phyloP scores from a whole-genome alignment of 2,329 filamentous ascomycete species.

The Madurella mycetomatis region DNA sequence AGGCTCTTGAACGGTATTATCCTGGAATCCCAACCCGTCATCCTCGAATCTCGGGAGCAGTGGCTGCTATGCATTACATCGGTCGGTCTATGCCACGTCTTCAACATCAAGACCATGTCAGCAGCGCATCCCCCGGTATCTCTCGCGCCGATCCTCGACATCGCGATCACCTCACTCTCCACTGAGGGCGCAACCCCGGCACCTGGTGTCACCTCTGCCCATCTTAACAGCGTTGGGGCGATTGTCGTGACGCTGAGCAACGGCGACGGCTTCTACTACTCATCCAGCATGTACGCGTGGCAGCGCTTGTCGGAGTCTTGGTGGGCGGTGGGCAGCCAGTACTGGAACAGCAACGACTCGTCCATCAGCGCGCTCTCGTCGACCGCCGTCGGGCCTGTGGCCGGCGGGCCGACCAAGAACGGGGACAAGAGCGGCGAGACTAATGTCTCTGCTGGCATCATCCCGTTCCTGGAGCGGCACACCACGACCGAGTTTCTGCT shows the following conservation, averaged over 20 bases:
- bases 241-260: constrained; percentile 89
- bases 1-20: constrained; percentile 80
- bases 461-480: constrained; percentile 88
- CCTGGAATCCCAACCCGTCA: constrained; percentile 87
- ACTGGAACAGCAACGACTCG: constrained; percentile 97
- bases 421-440: constrained; percentile 40
- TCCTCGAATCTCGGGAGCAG: constrained; percentile 82
- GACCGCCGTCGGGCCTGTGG: constrained; percentile 58
- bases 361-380: constrained; percentile 77
- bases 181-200: constrained; percentile 69
- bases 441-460: constrained; percentile 80
- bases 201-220: constrained; percentile 84
- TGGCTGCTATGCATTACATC: constrained; percentile 89
- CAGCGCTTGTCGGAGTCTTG: constrained; percentile 93
- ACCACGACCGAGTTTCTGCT: constrained; percentile 90
- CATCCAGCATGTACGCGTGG: constrained; percentile 81
- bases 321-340: constrained; percentile 97
- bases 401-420: constrained; percentile 36
- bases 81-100: constrained; percentile 84
- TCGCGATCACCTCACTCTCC: constrained; percentile 74
- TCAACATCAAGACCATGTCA: constrained; percentile 80
- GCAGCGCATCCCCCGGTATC: constrained; percentile 88
- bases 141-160: constrained; percentile 80
- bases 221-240: constrained; percentile 81
- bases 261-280: constrained; percentile 90